Evolutionary conservation across 257 asterid species (phyloP), one percentile per base, ranked within the genome.

Genomic region (Thymus quinquecostatus): DNA sequence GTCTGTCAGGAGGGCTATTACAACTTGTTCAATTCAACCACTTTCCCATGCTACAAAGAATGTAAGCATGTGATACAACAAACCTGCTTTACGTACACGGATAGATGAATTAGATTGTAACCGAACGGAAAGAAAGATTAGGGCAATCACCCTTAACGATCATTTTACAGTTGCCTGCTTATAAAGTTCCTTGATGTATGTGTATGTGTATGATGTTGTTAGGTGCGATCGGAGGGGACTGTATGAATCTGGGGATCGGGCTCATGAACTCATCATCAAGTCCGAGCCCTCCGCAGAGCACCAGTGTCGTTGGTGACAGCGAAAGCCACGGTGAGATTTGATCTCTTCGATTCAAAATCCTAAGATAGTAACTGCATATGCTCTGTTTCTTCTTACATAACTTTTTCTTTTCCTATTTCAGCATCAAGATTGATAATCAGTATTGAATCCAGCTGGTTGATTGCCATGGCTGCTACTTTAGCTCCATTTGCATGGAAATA

Each of bases 1-100:
- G 41, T 49, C 30, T 92, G 97, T 32, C 58, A 86, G 3, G 84
- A 76, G 79, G 97, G 90, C 29, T 86, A 84, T 74, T 73, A 80
- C 79, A 89, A 92, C 77, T 68, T 92, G 70, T 84, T 92, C 74
- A 92, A 92, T 34, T 73, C 78, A 73, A 75, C 90, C 5, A 75
- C 82, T 66, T 86, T 86, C 73, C 95, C 96, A 12, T 92, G 97
- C 82, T 78, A 77, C 80, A 86, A 63, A 80, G 83, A 89, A 56
- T 92, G 97, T 92, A 84, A 82, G 91, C 29, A 54, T 59, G 5
- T 38, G 5, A 38, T 6, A 49, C 71, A 0, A 14, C 7, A 28
- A 38, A 10, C 63, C 36, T 38, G 44, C 44, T 21, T 21, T 21
- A 21, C 21, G 21, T 21, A 21, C 21, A 21, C 21, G 21, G 21